Base-by-base conservation (phyloP, 129 eudicot genomes). In the Apium graveolens region DNA sequence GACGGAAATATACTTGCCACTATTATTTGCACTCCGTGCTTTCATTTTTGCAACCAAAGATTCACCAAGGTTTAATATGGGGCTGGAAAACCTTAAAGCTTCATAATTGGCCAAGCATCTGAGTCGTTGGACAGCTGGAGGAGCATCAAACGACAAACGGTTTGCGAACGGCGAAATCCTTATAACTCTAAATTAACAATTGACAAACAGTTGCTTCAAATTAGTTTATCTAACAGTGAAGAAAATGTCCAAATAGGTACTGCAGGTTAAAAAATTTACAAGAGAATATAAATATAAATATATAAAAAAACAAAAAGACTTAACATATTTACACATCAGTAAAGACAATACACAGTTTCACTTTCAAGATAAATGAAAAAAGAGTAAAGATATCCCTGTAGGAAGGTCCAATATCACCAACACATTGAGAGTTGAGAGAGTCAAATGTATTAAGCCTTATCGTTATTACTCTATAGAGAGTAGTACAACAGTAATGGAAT, bases 91-190 rank as follows among this genome's bases (percentile, higher is more conserved):
- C 82, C 89, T 88, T 73, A 95, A 88, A 82, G 99, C 99, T 90
- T 90, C 89, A 84, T 90, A 95, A 79, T 95, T 95, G 69, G 99
- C 93, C 90, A 95, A 83, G 82, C 99, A 95, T 80, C 99, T 86
- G 80, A 91, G 97, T 62, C 91, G 88, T 77, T 95, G 99, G 81
- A 95, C 96, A 3, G 90, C 87, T 39, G 95, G 94, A 60, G 99
- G 99, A 73, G 99, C 94, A 86, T 95, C 99, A 90, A 92, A 95
- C 34, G 99, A 92, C 84, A 95, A 83, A 5, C 99, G 92, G 79
- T 95, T 95, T 83, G 99, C 99, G 84, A 95, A 95, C 3, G 99
- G 99, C 78, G 99, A 95, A 53, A 95, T 92, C 89, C 99, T 87
- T 86, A 95, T 91, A 76, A 92, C 84, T 96, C 99, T 95, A 78